Base-by-base conservation (phyloP, 495 filamentous ascomycete species). In the Lophium mytilinum region DNA sequence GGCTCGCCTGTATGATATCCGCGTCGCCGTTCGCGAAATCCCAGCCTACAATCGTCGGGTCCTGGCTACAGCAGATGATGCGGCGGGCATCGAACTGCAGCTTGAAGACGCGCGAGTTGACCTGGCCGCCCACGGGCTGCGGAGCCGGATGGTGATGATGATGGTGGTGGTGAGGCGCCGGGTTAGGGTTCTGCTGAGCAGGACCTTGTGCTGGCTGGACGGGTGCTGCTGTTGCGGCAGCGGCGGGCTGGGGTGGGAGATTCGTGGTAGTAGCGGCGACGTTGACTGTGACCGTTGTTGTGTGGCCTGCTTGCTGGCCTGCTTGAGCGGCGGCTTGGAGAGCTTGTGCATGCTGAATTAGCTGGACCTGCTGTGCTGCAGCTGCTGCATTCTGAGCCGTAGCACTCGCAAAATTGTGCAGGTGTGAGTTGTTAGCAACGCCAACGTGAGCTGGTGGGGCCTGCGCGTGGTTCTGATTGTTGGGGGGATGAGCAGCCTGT, bases 11-110 rank as follows among this genome's bases (percentile, higher is more conserved):
- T 52, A 90, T 82, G 45, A 98, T 83, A 58, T 90, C 83, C 63
- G 81, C 73, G 52, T 98, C 93, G n/a, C 81, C 87, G 62, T 87
- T 87, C 49, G 90, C 92, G 77, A 96, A 98, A 73, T 98, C 93
- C 93, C 93, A 98, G 4, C 91, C 93, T 3, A 97, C 89, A 58
- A 98, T 97, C 50, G 85, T 83, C 34, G 83, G 86, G 55, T 93
- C 87, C 65, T 96, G 90, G 47, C 85, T 89, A 62, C 92, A 95
- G 72, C 90, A 95, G 52, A 98, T 87, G 68, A 98, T 95, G 67
- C 91, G 84, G 45, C 92, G 79, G 0, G 90, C 85, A 66, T 98
- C 93, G 64, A 96, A 98, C 73, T 98, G 94, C 24, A 97, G 77
- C 72, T 98, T 98, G 74, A 96, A 98, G n/a, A 98, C 88, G 30